These are phyloP conservation scores for Solidago caesia DNA, from an alignment of 129 eudicot species.

Conservation along the genomic window DNA sequence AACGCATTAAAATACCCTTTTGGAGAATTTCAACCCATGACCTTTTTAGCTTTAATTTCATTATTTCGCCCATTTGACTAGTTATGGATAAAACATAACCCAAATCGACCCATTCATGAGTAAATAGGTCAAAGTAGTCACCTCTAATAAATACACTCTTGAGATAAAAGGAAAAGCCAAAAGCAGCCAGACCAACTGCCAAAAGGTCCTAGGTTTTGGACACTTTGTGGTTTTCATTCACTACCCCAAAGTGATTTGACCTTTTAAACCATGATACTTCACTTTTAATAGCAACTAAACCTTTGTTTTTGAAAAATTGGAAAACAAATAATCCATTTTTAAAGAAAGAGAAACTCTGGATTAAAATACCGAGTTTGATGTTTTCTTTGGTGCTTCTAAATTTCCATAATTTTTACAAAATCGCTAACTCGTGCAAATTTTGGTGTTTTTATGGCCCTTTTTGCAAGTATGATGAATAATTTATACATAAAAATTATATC, in stretches of 20 bases:
- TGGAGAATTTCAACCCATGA: neutral
- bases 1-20: neutral
- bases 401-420: neutral
- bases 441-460: neutral
- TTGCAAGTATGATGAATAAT: slow-evolving; percentile 2
- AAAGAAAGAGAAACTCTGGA: neutral
- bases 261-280: slow-evolving; percentile 9
- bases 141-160: neutral
- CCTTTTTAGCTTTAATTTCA: neutral
- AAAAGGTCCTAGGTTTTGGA: neutral
- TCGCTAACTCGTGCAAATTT: slow-evolving; percentile 8
- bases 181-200: neutral
- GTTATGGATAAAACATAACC: neutral
- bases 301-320: neutral
- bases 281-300: slow-evolving; percentile 4
- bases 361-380: slow-evolving; percentile 2
- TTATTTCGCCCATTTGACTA: neutral
- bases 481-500: neutral
- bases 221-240: slow-evolving; percentile 1
- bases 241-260: slow-evolving; percentile 8
- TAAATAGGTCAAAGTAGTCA: neutral
- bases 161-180: neutral
- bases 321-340: neutral
- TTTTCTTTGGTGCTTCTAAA: neutral
- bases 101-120: neutral